A percentile compares a stretch with the other conserved stretches of the same genome.
phyloP scores from a whole-genome alignment of 2,329 filamentous ascomycete genomes.

The Hansfordia pulvinata region DNA sequence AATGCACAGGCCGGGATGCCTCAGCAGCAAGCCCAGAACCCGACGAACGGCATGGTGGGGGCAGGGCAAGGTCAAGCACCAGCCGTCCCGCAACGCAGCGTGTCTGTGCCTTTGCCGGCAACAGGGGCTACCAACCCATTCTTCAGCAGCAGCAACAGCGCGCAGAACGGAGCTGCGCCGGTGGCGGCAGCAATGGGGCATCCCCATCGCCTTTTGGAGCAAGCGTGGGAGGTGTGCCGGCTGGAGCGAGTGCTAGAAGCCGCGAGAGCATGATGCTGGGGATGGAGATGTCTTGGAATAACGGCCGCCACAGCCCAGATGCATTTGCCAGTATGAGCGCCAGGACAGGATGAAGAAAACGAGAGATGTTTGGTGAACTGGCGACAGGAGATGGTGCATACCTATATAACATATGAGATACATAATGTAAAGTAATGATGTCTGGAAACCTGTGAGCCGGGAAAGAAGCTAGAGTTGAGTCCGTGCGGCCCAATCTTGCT shows the following conservation, averaged over 20 bases:
- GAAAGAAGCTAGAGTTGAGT: no score
- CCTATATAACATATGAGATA: no score
- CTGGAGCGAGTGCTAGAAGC: constrained; percentile 42
- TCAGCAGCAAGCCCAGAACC: constrained; percentile 12
- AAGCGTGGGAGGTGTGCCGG: no score
- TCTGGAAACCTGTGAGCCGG: no score
- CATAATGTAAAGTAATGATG: no score
- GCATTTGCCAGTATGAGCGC: constrained; percentile 67
- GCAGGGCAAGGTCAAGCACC: no score
- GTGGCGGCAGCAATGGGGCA: constrained; percentile 11
- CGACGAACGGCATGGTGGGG: constrained; percentile 11
- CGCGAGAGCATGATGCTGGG: constrained; percentile 60
- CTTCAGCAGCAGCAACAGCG: no score
- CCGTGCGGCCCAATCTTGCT: no score
- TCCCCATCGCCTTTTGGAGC: constrained; percentile 9
- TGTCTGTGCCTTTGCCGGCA: constrained; percentile 17
- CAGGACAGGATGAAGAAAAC: constrained; percentile 34
- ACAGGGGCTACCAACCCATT: constrained; percentile 44
- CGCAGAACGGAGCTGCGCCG: constrained; percentile 9
- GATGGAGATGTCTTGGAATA: constrained; percentile 49
- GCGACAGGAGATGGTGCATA: no score
- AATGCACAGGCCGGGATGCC: constrained; percentile 23
- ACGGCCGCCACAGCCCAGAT: constrained; percentile 65
- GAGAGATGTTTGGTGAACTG: no score
- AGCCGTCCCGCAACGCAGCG: constrained; percentile 12